A percentile compares a stretch with the other conserved stretches of the same genome.
Conservation (phyloP, 495 filamentous ascomycete genomes). For the Penicillium egyptiacum region DNA sequence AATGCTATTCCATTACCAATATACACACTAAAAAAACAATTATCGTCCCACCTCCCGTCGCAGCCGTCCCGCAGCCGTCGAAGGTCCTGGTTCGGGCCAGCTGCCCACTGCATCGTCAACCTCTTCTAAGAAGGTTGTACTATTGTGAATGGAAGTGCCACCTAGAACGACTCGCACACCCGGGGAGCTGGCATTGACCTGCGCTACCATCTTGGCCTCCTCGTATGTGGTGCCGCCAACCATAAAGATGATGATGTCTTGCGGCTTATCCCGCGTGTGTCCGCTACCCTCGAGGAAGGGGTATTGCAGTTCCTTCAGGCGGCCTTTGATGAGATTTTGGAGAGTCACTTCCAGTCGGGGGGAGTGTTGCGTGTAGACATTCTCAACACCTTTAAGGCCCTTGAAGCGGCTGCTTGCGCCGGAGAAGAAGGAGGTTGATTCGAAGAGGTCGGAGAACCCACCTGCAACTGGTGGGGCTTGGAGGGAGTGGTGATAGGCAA, state of each 20-base stretch:
- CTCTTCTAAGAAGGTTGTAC: slow-evolving; percentile 81
- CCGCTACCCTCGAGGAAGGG: slow-evolving; percentile 88
- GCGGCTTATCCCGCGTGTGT: slow-evolving; percentile 86
- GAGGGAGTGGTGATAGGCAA: slow-evolving; percentile 79
- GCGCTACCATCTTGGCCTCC: slow-evolving; percentile 90
- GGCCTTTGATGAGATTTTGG: slow-evolving; percentile 88
- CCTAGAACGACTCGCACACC: slow-evolving; percentile 86
- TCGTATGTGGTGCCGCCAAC: slow-evolving; percentile 93
- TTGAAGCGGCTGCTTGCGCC: slow-evolving; percentile 88
- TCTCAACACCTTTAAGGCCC: slow-evolving; percentile 94
- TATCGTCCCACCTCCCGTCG: slow-evolving; percentile 58
- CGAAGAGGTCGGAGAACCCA: slow-evolving; percentile 86
- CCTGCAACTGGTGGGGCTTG: slow-evolving; percentile 68
- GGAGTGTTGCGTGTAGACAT: slow-evolving; percentile 97
- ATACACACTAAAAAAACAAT: slow-evolving; percentile 10
- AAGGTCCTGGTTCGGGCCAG: slow-evolving; percentile 74
- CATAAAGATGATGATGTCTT: slow-evolving; percentile 94
- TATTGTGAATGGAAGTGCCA: slow-evolving; percentile 83
- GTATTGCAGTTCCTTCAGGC: slow-evolving; percentile 78
- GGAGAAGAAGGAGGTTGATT: slow-evolving; percentile 87
- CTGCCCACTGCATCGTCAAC: slow-evolving; percentile 73
- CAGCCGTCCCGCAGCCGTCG: slow-evolving; percentile 70
- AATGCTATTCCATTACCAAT: slow-evolving; percentile 5
- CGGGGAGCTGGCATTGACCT: slow-evolving; percentile 86
- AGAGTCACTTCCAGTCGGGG: slow-evolving; percentile 83